Percentiles rank a stretch among this genome's conserved stretches.
These are phyloP conservation scores for Curvularia eragrostidis DNA, from an alignment of 2,329 filamentous ascomycete genomes.

Conservation along the genomic window DNA sequence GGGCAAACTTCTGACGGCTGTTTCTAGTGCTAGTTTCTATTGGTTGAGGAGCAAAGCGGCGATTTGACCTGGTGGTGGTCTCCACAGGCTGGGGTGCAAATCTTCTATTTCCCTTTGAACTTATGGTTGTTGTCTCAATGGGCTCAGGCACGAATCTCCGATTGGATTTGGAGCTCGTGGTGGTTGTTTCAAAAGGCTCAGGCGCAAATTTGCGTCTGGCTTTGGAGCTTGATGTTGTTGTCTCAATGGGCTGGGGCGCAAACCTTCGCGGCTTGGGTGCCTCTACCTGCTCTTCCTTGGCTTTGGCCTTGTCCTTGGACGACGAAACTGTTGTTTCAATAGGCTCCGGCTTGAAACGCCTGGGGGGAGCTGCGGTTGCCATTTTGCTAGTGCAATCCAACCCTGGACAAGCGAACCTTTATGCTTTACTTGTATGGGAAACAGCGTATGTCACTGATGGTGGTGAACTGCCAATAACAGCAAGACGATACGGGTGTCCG, in stretches of 20 bases:
- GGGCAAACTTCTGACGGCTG: constrained; percentile 38
- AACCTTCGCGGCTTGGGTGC: constrained; percentile 39
- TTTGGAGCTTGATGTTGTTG: constrained; percentile 46
- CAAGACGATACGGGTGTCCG: constrained; percentile 24
- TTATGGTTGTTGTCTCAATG: constrained; percentile 43
- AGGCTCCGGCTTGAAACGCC: constrained; percentile 49
- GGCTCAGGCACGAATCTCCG: constrained; percentile 55
- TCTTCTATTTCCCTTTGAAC: constrained; percentile 49
- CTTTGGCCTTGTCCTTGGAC: constrained; percentile 72
- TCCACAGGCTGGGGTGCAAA: constrained; percentile 76
- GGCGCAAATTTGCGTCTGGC: constrained; percentile 54
- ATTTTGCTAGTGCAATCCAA: constrained; percentile 26
- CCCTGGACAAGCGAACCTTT: constrained; percentile 11
- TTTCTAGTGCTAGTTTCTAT: constrained; percentile 41
- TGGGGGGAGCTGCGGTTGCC: constrained; percentile 41
- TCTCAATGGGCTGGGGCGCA: constrained; percentile 43
- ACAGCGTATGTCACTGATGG: constrained; percentile 26
- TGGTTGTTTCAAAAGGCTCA: constrained; percentile 52
- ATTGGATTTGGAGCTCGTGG: constrained; percentile 50
- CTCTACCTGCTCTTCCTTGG: constrained; percentile 61
- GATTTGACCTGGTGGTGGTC: constrained; percentile 64
- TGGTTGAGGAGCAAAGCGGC: constrained; percentile 54
- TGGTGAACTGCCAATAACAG: constrained; percentile 20
- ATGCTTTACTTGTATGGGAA: constrained; percentile 10
- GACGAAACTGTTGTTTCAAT: constrained; percentile 42